These are phyloP conservation scores for Lophium mytilinum DNA, from an alignment of 495 filamentous ascomycete species.

Conservation along the genomic window DNA sequence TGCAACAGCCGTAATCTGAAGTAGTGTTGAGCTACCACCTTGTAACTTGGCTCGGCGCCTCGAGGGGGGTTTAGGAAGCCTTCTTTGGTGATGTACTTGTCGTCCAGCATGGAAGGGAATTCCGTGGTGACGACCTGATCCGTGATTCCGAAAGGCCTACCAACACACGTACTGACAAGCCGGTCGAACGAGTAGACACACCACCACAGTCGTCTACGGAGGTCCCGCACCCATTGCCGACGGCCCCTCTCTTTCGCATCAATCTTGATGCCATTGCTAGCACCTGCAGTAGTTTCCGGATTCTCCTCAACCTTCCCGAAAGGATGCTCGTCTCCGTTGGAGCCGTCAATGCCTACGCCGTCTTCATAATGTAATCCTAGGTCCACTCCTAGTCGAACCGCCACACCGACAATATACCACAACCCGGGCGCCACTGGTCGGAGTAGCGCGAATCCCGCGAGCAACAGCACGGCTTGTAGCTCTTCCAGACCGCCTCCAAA, in stretches of 20 bases:
- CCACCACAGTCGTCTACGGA: slow-evolving; percentile 89
- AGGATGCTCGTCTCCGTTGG: slow-evolving; percentile 21
- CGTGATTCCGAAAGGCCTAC: slow-evolving; percentile 84
- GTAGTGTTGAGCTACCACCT: slow-evolving; percentile 83
- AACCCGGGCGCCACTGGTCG: slow-evolving; percentile 86
- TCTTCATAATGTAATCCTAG: slow-evolving; percentile 91
- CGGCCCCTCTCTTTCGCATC: slow-evolving; percentile 60
- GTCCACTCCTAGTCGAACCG: slow-evolving; percentile 82
- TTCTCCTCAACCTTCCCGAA: slow-evolving; percentile 9
- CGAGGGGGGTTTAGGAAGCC: slow-evolving; percentile 51
- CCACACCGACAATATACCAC: slow-evolving; percentile 96
- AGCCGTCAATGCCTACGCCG: slow-evolving; percentile 56
- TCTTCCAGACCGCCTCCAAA: slow-evolving; percentile 80
- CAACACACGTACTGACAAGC: slow-evolving; percentile 85
- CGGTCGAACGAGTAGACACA: slow-evolving; percentile 91
- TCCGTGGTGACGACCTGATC: slow-evolving; percentile 91
- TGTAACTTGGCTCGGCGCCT: slow-evolving; percentile 61
- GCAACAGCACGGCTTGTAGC: slow-evolving; percentile 79
- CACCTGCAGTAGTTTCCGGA: background rate
- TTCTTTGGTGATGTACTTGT: slow-evolving; percentile 79
- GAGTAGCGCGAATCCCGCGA: slow-evolving; percentile 85
- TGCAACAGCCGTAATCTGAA: slow-evolving; percentile 86
- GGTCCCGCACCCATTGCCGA: slow-evolving; percentile 77
- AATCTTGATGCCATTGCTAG: slow-evolving; percentile 10
- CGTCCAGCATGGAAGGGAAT: slow-evolving; percentile 80